These are phyloP conservation scores for Cyclocybe aegerita DNA, from an alignment of 768 basidiomycete species.

Conservation along the genomic window DNA sequence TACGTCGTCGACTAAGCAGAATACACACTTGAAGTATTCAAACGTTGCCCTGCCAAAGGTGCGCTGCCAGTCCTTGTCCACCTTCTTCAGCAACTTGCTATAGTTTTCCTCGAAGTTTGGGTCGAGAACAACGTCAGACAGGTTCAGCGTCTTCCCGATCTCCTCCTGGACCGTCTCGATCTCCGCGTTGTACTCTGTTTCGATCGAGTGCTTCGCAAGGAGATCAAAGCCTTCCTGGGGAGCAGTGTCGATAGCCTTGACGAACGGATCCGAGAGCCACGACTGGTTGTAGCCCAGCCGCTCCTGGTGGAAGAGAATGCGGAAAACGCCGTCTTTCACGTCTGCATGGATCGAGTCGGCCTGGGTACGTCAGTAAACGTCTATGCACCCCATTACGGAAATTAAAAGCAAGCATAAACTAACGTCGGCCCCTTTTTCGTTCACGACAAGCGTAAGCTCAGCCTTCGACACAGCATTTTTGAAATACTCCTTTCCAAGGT, in stretches of 20 bases:
- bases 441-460: conserved; percentile 32
- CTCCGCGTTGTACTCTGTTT: conserved; percentile 27
- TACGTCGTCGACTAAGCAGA: background rate
- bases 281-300: conserved; percentile 31
- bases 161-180: conserved; percentile 25
- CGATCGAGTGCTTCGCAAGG: conserved; percentile 32
- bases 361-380: conserved; percentile 9
- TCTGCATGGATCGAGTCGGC: conserved; percentile 30
- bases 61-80: conserved; percentile 25
- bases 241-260: conserved; percentile 31
- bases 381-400: background rate
- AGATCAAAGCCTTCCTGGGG: conserved; percentile 32
- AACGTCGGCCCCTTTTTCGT: conserved; percentile 29
- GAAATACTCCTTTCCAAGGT: conserved; percentile 36
- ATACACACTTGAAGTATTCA: conserved; percentile 27
- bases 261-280: conserved; percentile 22
- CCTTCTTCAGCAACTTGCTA: conserved; percentile 22
- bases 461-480: conserved; percentile 34
- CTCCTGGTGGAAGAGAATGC: conserved; percentile 34
- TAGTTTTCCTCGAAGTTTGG: conserved; percentile 38
- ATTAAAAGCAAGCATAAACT: background rate
- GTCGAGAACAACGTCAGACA: conserved; percentile 33
- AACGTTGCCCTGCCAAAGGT: conserved; percentile 25
- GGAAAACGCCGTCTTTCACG: conserved; percentile 38
- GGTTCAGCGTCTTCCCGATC: conserved; percentile 27